phyloP scores from a whole-genome alignment of 176 grass and related monocot genomes.

The Carex pumila region DNA sequence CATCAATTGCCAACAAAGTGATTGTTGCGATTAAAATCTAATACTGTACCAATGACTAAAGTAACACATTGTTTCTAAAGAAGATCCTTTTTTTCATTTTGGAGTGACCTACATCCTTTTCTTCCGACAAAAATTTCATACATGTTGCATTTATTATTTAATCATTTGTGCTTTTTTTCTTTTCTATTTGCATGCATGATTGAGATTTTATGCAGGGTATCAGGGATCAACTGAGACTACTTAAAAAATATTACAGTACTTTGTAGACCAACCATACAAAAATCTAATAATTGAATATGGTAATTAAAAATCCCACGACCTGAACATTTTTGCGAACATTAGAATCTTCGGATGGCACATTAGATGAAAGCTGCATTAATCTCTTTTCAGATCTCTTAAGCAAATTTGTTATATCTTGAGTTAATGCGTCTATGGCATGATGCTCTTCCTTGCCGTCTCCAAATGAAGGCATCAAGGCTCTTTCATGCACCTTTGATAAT shows the following conservation, averaged over 20 bases:
- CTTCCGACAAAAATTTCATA: background rate
- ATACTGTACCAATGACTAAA: background rate
- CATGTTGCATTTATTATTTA: background rate
- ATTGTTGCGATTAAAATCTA: background rate
- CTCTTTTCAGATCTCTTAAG: conserved; percentile 82
- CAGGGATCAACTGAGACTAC: background rate
- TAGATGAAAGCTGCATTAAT: conserved; percentile 61
- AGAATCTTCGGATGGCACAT: conserved; percentile 80
- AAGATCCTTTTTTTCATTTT: background rate
- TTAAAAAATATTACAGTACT: background rate
- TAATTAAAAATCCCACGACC: conserved; percentile 21
- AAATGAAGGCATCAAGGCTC: conserved; percentile 94
- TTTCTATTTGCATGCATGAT: background rate
- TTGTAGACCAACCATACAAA: background rate
- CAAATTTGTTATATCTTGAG: conserved; percentile 76
- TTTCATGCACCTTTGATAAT: conserved; percentile 74
- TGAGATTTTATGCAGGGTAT: background rate
- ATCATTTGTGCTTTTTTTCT: background rate
- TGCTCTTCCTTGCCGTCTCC: conserved; percentile 84
- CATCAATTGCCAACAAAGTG: background rate
- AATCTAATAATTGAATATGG: background rate
- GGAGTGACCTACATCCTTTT: background rate
- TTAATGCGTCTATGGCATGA: conserved; percentile 68
- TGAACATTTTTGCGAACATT: conserved; percentile 98
- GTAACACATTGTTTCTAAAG: background rate